Evolutionary conservation across 257 asterid genomes (phyloP), one percentile per base, ranked within the genome.

Genomic region (Solanum clarkiae): DNA sequence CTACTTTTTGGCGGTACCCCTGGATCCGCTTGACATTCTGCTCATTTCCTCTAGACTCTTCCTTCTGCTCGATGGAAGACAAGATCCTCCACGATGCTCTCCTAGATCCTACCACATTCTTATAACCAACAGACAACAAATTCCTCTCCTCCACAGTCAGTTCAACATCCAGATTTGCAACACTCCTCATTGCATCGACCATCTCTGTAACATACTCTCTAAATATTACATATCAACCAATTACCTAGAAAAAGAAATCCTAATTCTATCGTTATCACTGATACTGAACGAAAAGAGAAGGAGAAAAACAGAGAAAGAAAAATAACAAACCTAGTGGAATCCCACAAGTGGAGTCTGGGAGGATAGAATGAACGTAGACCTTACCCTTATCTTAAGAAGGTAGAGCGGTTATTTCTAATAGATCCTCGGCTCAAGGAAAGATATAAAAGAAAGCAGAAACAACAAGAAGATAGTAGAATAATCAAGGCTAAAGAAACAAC

Each of bases 1-100:
- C 87, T 20, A 85, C 84, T 60, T 79, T 85, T 53, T 85, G 80
- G n/a, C 84, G 81, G 79, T 85, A 85, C 45, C 22, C 80, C 40
- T 85, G 69, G 45, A 85, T 85, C 84, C 84, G 56, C 84, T 85
- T 79, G 70, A 85, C 87, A n/a, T 85, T 79, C 80, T 85, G 87
- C 44, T 85, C 87, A 79, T 85, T 85, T 56, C 87, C 87, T 79
- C 74, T 79, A 18, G 71, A 55, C 49, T 80, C 87, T 85, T 85
- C 87, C 80, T 79, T 85, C 63, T 85, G 87, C 80, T 85, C 87
- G 29, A 85, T 80, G 14, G 87, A 79, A 29, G 87, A 85, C 51
- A 85, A 85, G 42, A 85, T 85, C 70, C 87, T 85, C 87, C 87
- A 85, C 1, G 87, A 85, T 7, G 84, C 87, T 47, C 87, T 85